Percentiles rank a stretch among this genome's conserved stretches.
phyloP scores from a whole-genome alignment of 495 filamentous ascomycete genomes.

The Hypoxylon intermedium region DNA sequence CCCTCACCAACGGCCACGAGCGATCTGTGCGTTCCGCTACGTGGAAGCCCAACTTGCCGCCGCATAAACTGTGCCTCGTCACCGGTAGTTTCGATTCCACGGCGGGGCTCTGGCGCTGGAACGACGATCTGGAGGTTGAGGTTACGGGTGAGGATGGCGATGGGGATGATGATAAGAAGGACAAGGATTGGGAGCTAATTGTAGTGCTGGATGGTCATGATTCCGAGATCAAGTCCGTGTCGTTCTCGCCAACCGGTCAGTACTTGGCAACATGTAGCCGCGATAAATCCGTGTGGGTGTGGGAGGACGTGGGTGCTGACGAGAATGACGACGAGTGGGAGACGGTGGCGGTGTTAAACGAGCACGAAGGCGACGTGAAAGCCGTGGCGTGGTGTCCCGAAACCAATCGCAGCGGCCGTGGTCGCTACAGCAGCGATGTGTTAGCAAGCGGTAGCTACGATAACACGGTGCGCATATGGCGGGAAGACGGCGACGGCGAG shows the following conservation, averaged over 20 bases:
- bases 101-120: constrained; percentile 84
- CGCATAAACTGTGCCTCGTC: constrained; percentile 75
- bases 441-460: constrained; percentile 90
- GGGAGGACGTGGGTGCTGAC: constrained; percentile 79
- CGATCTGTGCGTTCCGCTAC: constrained; percentile 79
- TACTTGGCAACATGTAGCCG: constrained; percentile 87
- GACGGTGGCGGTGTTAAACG: constrained; percentile 90
- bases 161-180: constrained; percentile 49
- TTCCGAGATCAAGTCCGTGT: constrained; percentile 85
- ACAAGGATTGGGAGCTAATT: constrained; percentile 86
- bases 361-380: constrained; percentile 95
- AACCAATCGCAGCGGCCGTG: constrained; percentile 53
- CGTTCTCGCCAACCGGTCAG: constrained; percentile 80
- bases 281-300: constrained; percentile 98
- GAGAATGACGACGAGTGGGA: constrained; percentile 91
- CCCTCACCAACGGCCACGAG: constrained; percentile 86
- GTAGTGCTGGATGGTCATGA: constrained; percentile 93
- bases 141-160: constrained; percentile 31
- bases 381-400: constrained; percentile 88
- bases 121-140: constrained; percentile 55
- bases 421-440: constrained; percentile 61
- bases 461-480: constrained; percentile 85
- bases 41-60: constrained; percentile 76
- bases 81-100: constrained; percentile 91
- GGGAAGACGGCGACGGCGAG: constrained; percentile 85